Conservation (phyloP, 805 yeast genomes). For the Metschnikowia koreensis region DNA sequence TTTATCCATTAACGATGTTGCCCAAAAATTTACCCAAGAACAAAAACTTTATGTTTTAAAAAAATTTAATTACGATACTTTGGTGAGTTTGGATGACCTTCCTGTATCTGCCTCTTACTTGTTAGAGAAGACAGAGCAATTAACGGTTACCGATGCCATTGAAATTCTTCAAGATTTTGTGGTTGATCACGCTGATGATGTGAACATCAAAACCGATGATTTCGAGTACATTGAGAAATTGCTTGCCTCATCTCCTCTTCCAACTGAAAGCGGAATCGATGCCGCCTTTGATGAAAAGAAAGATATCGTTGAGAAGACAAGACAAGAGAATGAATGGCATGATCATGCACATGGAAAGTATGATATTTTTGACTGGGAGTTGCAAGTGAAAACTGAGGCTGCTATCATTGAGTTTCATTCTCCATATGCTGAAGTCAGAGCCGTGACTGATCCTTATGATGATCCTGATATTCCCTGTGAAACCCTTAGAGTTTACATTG, state of each 20-base stretch:
- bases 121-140: conserved; percentile 1
- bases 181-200: conserved; percentile 2
- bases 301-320: neutral
- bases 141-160: neutral
- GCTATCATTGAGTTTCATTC: conserved; percentile 29
- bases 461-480: conserved; percentile 49
- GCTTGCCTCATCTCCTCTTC: neutral
- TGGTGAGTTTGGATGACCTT: conserved; percentile 29
- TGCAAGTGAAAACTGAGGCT: conserved; percentile 38
- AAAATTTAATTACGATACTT: conserved; percentile 26
- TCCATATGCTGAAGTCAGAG: conserved; percentile 68
- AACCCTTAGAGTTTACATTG: conserved; percentile 54
- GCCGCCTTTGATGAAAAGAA: neutral
- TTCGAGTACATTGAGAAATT: conserved; percentile 1
- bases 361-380: conserved; percentile 29
- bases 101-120: conserved; percentile 27
- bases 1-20: conserved; percentile 26
- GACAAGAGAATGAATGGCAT: neutral
- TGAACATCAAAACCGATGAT: neutral
- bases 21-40: conserved; percentile 21
- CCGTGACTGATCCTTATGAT: conserved; percentile 54
- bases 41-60: conserved; percentile 30
- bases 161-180: neutral
- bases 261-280: neutral
- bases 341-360: neutral